Conservation (phyloP, 495 filamentous ascomycete species). For the Hyaloscypha finlandica region DNA sequence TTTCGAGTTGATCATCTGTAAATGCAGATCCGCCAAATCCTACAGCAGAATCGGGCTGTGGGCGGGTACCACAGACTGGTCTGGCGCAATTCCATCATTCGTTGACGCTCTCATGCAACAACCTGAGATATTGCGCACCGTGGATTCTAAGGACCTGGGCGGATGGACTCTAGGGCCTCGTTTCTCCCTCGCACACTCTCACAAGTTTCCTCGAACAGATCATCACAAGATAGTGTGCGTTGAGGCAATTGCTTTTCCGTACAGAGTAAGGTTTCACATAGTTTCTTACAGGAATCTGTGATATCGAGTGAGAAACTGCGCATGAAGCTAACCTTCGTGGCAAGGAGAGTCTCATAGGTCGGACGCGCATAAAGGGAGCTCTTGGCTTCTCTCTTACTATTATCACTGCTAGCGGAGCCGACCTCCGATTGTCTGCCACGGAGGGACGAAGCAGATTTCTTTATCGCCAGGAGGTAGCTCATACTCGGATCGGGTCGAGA, state of each 20-base stretch:
- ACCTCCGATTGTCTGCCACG: too few species aligned
- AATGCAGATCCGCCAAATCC: slow-evolving; percentile 46
- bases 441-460: too few species aligned
- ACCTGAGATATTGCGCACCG: slow-evolving; percentile 35
- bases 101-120: slow-evolving; percentile 44
- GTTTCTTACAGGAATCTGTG: too few species aligned
- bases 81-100: slow-evolving; percentile 44
- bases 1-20: slow-evolving; percentile 42
- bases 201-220: slow-evolving; percentile 38
- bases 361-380: too few species aligned
- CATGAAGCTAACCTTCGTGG: too few species aligned
- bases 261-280: slow-evolving; percentile 36
- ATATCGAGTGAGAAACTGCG: too few species aligned
- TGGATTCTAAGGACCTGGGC: slow-evolving; percentile 35
- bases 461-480: too few species aligned
- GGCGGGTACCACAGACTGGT: slow-evolving; percentile 36
- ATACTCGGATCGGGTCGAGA: too few species aligned
- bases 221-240: slow-evolving; percentile 40
- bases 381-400: too few species aligned
- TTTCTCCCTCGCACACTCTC: slow-evolving; percentile 37
- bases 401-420: too few species aligned
- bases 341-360: too few species aligned
- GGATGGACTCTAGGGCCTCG: slow-evolving; percentile 42
- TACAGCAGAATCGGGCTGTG: slow-evolving; percentile 47
- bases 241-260: slow-evolving; percentile 34